Base-by-base conservation (phyloP, 345 rosid genomes). In the Populus deltoides region DNA sequence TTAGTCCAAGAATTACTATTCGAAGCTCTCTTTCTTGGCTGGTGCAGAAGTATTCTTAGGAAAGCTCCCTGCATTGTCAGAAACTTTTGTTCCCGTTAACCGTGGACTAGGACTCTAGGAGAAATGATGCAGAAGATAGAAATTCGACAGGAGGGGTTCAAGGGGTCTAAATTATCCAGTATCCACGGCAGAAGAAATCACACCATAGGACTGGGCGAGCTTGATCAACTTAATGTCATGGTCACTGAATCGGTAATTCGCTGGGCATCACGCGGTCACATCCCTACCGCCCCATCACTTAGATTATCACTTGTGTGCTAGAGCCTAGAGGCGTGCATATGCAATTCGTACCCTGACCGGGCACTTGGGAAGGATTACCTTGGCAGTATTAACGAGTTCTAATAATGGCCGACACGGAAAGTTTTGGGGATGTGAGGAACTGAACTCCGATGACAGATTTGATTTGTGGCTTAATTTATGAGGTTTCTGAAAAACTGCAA, bases 221-320 rank as follows among this genome's bases (percentile, higher is more conserved):
- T 88, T 51, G 91, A 88, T 80, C 92, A 90, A 75, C 80, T 92
- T 27, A 82, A 89, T 78, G 81, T 89, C 68, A 78, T 86, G 49
- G 90, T 88, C 29, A 86, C 91, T 0, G 95, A 87, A 68, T 91
- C 96, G 5, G 88, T 92, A 35, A 89, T 91, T 73, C 92, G 94
- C 2, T 90, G 97, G 98, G 97, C 90, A 39, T 92, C 98, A 53
- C 91, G 96, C 85, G 90, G 92, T 7, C 86, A 87, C 74, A 90
- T 92, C 73, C 93, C 94, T 5, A 91, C 93, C 0, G 84, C 86
- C 16, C 88, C 92, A 16, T 90, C 98, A 4, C 95, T 91, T 66
- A 80, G 92, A 86, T 82, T 85, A 71, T 92, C 98, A 2, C 90
- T 92, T 5, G 94, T 92, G 18, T 90, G 95, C 87, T 93, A 88